Evolutionary conservation across 306 rosid species (phyloP).

Genomic region (Castanopsis chinensis): DNA sequence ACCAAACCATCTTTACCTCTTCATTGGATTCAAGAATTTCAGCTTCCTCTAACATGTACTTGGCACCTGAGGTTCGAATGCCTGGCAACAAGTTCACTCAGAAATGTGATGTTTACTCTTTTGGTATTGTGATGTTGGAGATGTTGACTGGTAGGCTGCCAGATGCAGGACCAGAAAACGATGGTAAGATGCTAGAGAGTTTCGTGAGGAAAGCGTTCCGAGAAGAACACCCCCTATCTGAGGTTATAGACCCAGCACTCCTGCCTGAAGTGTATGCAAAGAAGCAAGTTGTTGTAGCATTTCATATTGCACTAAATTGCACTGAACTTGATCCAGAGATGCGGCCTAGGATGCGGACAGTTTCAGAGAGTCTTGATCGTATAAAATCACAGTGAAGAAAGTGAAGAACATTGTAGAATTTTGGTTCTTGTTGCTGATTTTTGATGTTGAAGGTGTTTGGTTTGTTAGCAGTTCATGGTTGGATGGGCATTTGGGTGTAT

Average conservation of each 20-base stretch:
- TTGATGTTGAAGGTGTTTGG: conserved; percentile 5
- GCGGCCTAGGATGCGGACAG: conserved; percentile 72
- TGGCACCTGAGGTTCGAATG: conserved; percentile 62
- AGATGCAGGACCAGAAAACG: conserved; percentile 47
- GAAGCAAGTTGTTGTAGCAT: conserved; percentile 59
- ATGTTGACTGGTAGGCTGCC: conserved; percentile 57
- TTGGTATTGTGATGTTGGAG: conserved; percentile 64
- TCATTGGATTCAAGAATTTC: conserved; percentile 36
- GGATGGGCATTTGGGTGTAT: conserved; percentile 5
- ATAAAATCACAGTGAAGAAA: conserved; percentile 35
- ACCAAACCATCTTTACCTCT: conserved; percentile 30
- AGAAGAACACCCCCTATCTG: conserved; percentile 58
- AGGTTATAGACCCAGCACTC: conserved; percentile 68
- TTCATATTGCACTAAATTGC: conserved; percentile 73
- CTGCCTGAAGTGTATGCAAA: conserved; percentile 59
- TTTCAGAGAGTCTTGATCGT: conserved; percentile 65
- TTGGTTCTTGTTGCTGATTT: conserved; percentile 21
- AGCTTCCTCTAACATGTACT: conserved; percentile 39
- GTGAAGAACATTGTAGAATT: conserved; percentile 10
- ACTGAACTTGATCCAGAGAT: conserved; percentile 69
- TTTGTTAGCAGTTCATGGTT: conserved; percentile 6
- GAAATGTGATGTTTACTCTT: conserved; percentile 73
- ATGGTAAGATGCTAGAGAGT: conserved; percentile 52
- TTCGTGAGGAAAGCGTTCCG: conserved; percentile 56
- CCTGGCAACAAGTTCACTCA: conserved; percentile 62